A percentile compares a stretch with the other conserved stretches of the same genome.
phyloP scores from a whole-genome alignment of 2,329 filamentous ascomycete genomes.

The Ceratocystis huliohia region DNA sequence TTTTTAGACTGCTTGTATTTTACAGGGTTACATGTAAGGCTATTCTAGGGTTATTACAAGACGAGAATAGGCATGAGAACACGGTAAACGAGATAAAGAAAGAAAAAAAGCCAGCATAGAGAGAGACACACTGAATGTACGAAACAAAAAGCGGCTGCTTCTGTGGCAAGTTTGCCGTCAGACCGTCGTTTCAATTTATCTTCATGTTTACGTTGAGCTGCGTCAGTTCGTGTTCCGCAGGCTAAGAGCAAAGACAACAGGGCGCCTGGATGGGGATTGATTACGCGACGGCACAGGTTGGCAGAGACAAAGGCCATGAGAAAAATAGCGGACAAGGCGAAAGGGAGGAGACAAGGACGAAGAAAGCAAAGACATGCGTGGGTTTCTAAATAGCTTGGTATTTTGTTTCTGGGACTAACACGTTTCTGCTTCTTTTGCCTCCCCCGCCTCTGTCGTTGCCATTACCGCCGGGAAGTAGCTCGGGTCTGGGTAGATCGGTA shows the following conservation, averaged over 20 bases:
- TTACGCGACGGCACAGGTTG: background rate
- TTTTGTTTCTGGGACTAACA: too few species aligned
- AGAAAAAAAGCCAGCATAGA: background rate
- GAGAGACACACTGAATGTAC: background rate
- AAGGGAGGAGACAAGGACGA: background rate
- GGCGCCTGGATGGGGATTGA: background rate
- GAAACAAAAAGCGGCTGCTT: background rate
- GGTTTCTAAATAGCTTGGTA: background rate
- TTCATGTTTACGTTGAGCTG: background rate
- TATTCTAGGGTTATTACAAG: too few species aligned
- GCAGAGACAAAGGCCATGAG: background rate
- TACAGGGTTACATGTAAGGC: too few species aligned
- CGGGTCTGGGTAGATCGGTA: too few species aligned
- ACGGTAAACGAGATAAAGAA: background rate
- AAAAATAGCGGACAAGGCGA: background rate
- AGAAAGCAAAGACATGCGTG: background rate
- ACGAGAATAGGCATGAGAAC: too few species aligned
- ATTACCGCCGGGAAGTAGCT: too few species aligned
- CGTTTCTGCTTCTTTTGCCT: background rate
- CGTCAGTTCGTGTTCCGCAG: background rate
- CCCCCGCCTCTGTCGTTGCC: too few species aligned
- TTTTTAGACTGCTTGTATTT: too few species aligned
- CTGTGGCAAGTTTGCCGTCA: conserved; percentile 2
- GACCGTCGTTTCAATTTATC: background rate
- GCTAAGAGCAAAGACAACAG: background rate